Evolutionary conservation across 495 filamentous ascomycete species (phyloP).

Genomic region (Penicillium riverlandense): DNA sequence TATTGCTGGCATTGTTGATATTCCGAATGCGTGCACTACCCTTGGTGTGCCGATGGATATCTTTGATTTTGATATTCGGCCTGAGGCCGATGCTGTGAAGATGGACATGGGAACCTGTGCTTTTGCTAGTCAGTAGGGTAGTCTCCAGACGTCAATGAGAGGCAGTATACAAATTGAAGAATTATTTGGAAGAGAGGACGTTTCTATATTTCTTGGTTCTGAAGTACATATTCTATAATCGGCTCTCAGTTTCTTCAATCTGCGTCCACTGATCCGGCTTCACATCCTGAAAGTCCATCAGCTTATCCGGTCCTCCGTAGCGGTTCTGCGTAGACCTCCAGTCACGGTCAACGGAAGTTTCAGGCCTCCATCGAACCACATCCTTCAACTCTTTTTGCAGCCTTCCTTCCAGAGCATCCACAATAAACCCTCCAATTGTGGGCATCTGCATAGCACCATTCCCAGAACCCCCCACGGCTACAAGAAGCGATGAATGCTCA

Average conservation of each 20-base stretch:
- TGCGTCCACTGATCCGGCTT: constrained; percentile 28
- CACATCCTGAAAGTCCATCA: constrained; percentile 44
- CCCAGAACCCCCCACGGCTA: constrained; percentile 45
- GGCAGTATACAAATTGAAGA: neutral
- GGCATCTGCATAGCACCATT: constrained; percentile 47
- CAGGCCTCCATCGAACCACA: constrained; percentile 45
- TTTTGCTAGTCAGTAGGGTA: constrained; percentile 47
- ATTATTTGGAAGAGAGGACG: neutral
- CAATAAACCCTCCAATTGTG: constrained; percentile 39
- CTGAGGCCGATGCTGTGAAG: constrained; percentile 53
- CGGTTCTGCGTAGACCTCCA: constrained; percentile 44
- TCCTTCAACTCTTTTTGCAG: constrained; percentile 29
- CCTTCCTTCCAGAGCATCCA: constrained; percentile 36
- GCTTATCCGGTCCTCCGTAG: constrained; percentile 32
- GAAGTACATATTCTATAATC: too few relatives aligned
- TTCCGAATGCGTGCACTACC: constrained; percentile 81
- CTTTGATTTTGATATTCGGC: constrained; percentile 89
- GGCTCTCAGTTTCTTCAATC: constrained; percentile 3
- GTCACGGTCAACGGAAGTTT: constrained; percentile 36
- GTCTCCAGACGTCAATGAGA: neutral
- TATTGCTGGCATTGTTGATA: constrained; percentile 89
- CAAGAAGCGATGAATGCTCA: constrained; percentile 28
- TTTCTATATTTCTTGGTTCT: too few relatives aligned
- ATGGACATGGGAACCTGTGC: constrained; percentile 74
- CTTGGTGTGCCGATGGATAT: constrained; percentile 91